These are phyloP conservation scores for Cystobasidium onofrii DNA, from an alignment of 768 basidiomycete genomes.

Conservation along the genomic window DNA sequence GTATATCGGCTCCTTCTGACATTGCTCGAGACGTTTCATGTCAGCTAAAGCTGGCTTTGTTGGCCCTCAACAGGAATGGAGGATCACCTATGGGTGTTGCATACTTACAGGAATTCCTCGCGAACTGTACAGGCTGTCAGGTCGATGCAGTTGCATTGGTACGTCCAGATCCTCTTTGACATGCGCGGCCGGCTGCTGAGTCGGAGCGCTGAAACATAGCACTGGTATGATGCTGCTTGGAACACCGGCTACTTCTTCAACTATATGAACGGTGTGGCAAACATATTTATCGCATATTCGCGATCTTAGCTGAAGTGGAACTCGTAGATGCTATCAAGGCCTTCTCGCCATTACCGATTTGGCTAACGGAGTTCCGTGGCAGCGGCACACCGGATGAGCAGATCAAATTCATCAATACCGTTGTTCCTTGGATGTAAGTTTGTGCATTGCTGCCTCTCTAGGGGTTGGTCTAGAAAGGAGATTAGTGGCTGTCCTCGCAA, in stretches of 20 bases:
- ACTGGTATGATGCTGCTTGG: constrained; percentile 26
- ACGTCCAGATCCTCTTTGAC: not conserved
- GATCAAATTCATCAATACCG: constrained; percentile 31
- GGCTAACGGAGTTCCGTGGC: constrained; percentile 35
- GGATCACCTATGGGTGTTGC: constrained; percentile 18
- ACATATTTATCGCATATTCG: too few relatives aligned
- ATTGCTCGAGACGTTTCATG: not conserved
- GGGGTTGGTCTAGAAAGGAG: too few relatives aligned
- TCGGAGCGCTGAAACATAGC: not conserved
- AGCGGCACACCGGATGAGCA: constrained; percentile 30
- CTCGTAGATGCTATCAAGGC: constrained; percentile 6
- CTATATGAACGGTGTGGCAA: constrained; percentile 4
- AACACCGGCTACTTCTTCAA: constrained; percentile 32
- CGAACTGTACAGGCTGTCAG: constrained; percentile 28
- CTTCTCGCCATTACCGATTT: constrained; percentile 22
- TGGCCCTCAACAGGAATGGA: constrained; percentile 1
- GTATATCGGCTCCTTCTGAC: constrained; percentile 4
- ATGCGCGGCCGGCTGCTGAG: not conserved
- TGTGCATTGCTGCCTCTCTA: not conserved
- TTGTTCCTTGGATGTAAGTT: constrained; percentile 29
- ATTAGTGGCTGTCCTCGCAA: too few relatives aligned
- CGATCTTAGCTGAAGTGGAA: not conserved
- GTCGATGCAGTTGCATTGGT: constrained; percentile 15
- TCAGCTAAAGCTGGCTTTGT: not conserved
- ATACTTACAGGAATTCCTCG: constrained; percentile 18